Evolutionary conservation across 73 alveolate genomes (phyloP).

Genomic region (Paramecium sexaurelia): DNA sequence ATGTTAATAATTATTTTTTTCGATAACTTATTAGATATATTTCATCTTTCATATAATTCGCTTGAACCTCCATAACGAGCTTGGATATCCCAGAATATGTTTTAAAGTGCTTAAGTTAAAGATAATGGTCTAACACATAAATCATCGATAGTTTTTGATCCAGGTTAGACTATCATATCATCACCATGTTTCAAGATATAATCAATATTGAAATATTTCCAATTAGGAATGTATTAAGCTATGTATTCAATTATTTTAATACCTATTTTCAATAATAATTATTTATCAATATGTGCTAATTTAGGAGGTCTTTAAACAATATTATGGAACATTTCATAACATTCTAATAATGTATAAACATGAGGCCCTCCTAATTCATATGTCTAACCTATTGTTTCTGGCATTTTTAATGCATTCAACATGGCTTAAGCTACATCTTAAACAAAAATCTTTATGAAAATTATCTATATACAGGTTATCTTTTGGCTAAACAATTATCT

Average conservation of each 20-base stretch:
- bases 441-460: constrained; percentile 5
- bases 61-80: constrained; percentile 49
- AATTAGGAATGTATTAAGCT: constrained; percentile 61
- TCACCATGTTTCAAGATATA: constrained; percentile 65
- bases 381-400: constrained; percentile 72
- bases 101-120: constrained; percentile 47
- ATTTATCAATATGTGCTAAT: constrained; percentile 52
- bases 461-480: constrained; percentile 65
- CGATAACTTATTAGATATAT: background rate
- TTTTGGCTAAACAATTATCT: constrained; percentile 69
- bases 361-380: constrained; percentile 81
- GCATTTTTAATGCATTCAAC: constrained; percentile 71
- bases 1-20: background rate
- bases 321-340: constrained; percentile 69
- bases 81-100: constrained; percentile 24
- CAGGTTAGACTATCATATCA: constrained; percentile 58
- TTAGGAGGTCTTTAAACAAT: constrained; percentile 72
- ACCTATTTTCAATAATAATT: constrained; percentile 56
- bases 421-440: constrained; percentile 71
- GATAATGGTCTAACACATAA: constrained; percentile 71
- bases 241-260: background rate
- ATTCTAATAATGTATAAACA: constrained; percentile 68
- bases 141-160: constrained; percentile 67
- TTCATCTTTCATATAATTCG: constrained; percentile 21
- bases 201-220: constrained; percentile 69